A percentile compares a stretch with the other conserved stretches of the same genome.
Evolutionary conservation across 176 grass and related monocot species (phyloP).

Genomic region (Eragrostis nindensis): DNA sequence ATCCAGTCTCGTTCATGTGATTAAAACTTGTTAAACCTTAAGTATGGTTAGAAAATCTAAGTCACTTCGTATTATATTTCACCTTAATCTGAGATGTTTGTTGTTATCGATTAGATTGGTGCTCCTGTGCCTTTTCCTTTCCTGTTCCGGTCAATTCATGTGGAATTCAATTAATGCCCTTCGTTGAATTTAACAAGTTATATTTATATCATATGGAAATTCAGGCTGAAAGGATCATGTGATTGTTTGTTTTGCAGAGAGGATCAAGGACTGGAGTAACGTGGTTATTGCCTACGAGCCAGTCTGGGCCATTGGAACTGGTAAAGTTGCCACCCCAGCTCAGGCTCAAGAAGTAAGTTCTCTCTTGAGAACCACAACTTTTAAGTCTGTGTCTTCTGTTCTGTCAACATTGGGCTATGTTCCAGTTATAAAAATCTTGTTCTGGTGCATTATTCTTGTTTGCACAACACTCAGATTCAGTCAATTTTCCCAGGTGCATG

Average conservation of each 20-base stretch:
- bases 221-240: slow-evolving; percentile 7
- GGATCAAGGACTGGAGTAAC: slow-evolving; percentile 80
- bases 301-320: slow-evolving; percentile 99
- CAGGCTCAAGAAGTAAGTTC: slow-evolving; percentile 97
- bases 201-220: neutral
- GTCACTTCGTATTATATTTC: neutral
- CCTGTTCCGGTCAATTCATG: neutral
- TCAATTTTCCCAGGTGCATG: slow-evolving; percentile 63
- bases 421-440: neutral
- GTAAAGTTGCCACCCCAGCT: slow-evolving; percentile 87
- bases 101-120: neutral
- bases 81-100: neutral
- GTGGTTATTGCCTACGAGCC: slow-evolving; percentile 95
- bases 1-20: neutral
- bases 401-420: neutral
- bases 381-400: no score
- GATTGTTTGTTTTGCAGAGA: slow-evolving; percentile 57
- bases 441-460: neutral
- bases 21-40: neutral
- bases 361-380: neutral
- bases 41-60: neutral
- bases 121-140: neutral
- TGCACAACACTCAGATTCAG: neutral
- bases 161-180: neutral
- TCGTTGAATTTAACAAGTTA: neutral